phyloP scores from a whole-genome alignment of 2,329 filamentous ascomycete genomes.

The Epichloe elymi region DNA sequence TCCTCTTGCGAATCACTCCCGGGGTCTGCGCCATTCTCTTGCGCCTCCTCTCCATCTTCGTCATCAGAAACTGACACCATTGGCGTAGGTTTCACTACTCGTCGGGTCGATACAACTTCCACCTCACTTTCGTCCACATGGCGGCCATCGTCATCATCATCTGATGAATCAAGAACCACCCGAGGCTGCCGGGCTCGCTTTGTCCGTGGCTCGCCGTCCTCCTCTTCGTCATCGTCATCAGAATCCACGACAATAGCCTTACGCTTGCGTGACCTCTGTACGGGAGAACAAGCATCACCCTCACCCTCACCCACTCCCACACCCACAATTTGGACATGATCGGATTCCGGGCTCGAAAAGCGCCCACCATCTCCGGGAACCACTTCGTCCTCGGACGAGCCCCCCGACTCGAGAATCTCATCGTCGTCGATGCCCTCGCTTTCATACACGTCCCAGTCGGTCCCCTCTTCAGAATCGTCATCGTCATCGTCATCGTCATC shows the following conservation, averaged over 20 bases:
- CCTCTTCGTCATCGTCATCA: slow-evolving; percentile 13
- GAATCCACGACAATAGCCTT: slow-evolving; percentile 18
- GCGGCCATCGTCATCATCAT: background rate
- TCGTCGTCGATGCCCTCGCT: slow-evolving; percentile 27
- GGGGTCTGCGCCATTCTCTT: slow-evolving; percentile 2
- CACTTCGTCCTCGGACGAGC: slow-evolving; percentile 10
- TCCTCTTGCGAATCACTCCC: slow-evolving; percentile 4
- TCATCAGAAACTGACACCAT: background rate
- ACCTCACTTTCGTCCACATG: background rate
- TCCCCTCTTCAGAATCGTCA: slow-evolving; percentile 6
- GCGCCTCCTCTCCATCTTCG: background rate
- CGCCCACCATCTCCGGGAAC: background rate
- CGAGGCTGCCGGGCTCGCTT: background rate
- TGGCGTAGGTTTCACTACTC: background rate
- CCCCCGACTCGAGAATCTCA: slow-evolving; percentile 14
- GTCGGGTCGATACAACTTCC: background rate
- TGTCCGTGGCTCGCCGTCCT: slow-evolving; percentile 5
- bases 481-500: slow-evolving; percentile 6
- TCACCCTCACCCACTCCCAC: background rate
- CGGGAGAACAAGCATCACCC: background rate
- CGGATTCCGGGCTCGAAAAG: slow-evolving; percentile 3
- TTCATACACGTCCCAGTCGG: slow-evolving; percentile 21
- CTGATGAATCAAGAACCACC: slow-evolving; percentile 3
- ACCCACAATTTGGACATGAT: slow-evolving; percentile 4
- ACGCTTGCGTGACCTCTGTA: slow-evolving; percentile 14